Conservation (phyloP, 2,329 filamentous ascomycete genomes). For the Colletotrichum truncatum region DNA sequence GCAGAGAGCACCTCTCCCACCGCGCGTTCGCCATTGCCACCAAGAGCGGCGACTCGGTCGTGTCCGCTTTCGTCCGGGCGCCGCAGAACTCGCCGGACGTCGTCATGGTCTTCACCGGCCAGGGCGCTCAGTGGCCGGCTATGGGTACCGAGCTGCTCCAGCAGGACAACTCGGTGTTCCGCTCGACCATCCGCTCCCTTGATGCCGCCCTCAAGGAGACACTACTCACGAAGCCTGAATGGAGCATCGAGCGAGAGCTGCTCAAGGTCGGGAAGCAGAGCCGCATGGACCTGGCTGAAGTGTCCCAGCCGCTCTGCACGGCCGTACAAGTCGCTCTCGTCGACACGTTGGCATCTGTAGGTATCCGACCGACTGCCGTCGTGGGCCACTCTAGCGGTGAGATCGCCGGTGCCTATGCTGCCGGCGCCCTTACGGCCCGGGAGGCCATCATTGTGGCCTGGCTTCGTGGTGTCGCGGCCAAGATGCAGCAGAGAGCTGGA, state of each 20-base stretch:
- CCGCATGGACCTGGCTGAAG: conserved; percentile 22
- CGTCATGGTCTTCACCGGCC: conserved; percentile 24
- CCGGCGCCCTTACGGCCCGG: conserved; percentile 42
- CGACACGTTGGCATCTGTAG: conserved; percentile 43
- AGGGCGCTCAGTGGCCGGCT: conserved; percentile 23
- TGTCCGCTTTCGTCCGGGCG: conserved; percentile 27
- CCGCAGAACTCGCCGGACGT: conserved; percentile 18
- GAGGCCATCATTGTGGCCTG: conserved; percentile 49
- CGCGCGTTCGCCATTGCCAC: conserved; percentile 34
- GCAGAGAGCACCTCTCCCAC: conserved; percentile 38
- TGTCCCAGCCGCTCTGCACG: conserved; percentile 44
- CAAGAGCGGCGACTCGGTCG: background rate
- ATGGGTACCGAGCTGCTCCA: conserved; percentile 20
- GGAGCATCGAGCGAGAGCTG: background rate
- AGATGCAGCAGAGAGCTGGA: conserved; percentile 29
- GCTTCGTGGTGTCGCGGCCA: conserved; percentile 42
- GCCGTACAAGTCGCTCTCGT: conserved; percentile 49
- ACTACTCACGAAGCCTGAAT: too few relatives aligned
- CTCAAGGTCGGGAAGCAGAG: background rate
- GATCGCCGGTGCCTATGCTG: conserved; percentile 53
- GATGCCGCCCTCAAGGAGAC: conserved; percentile 14
- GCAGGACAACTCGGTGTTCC: background rate
- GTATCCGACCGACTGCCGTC: conserved; percentile 42
- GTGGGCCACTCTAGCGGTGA: conserved; percentile 55
- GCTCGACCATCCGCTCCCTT: conserved; percentile 16